Base-by-base conservation (phyloP, 371 early-diverging fungal species). In the Capillidium heterosporum region DNA sequence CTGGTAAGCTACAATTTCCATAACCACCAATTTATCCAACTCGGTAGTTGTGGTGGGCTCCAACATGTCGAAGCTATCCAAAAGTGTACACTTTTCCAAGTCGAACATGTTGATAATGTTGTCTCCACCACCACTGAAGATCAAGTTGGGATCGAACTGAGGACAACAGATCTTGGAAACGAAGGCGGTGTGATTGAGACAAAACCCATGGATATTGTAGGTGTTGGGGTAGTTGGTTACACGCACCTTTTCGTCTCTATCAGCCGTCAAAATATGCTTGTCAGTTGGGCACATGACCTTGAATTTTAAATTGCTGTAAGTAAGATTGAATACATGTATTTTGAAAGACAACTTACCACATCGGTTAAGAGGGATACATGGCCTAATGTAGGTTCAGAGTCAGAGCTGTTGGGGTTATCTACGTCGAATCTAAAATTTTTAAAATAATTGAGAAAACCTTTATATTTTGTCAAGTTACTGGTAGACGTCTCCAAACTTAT, bases 221-320 rank as follows among this genome's bases (percentile, higher is more conserved):
- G 84, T 75, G 56, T 85, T 83, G 15, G 96, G 95, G 65, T 80
- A 95, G 42, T 71, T 72, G 59, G 88, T 87, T 40, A 95, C 78
- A 23, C 97, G 80, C 57, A 97, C 80, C 64, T 97, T 92, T 59
- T 95, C 94, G 70, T 97, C 97, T 41, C 97, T 86, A 68, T 97
- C 97, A 57, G 87, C 78, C 7, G 95, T 89, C 47, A 95, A 67
- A 21, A 95, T 63, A 42, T 71, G 79, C 60, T 75, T 78, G 61
- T 80, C 75, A 57, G 77, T 72, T 2, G 67, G 50, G 43, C 74
- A 69, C 48, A 81, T 62, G 1, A 65, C 61, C 77, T 77, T 62
- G 3, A 55, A 7, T 46, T 41, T 10, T 17, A 42, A 24, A 35
- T 23, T 29, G 7, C 7, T 19, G 29, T 24, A 21, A 21, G 21